These are phyloP conservation scores for Wickerhamomyces tratensis DNA, from an alignment of 805 yeast genomes.

Conservation along the genomic window DNA sequence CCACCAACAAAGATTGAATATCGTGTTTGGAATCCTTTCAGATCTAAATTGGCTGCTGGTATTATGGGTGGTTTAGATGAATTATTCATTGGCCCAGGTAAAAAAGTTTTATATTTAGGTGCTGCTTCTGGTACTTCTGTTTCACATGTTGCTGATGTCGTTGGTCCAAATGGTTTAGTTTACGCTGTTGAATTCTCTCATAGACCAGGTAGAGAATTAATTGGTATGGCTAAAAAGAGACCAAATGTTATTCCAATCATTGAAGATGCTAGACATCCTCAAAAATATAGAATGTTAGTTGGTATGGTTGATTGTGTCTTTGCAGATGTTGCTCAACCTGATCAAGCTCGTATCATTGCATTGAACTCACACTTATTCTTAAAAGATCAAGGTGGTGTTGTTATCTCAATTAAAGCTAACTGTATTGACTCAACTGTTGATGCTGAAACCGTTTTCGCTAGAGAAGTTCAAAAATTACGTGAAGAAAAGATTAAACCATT, in stretches of 20 bases:
- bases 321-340: conserved; percentile 99
- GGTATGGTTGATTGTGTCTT: conserved; percentile 99
- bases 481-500: conserved; percentile 98
- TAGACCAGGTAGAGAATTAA: conserved; percentile 99
- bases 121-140: conserved; percentile 99
- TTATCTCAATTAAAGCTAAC: conserved; percentile 98
- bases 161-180: conserved; percentile 98
- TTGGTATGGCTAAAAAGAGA: conserved; percentile 99
- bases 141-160: conserved; percentile 95
- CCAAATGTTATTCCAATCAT: conserved; percentile 98
- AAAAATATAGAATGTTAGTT: conserved; percentile 96
- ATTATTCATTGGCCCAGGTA: conserved; percentile 95
- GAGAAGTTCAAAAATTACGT: conserved; percentile 98
- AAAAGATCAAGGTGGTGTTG: conserved; percentile 98
- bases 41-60: conserved; percentile 99
- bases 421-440: conserved; percentile 99
- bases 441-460: conserved; percentile 98
- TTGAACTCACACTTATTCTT: conserved; percentile 96
- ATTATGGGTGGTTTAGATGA: conserved; percentile 99
- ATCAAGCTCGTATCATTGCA: conserved; percentile 99
- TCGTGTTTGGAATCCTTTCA: conserved; percentile 99
- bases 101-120: conserved; percentile 94
- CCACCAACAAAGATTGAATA: conserved; percentile 93
- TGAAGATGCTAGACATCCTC: conserved; percentile 99
- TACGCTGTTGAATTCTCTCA: conserved; percentile 99